These are phyloP conservation scores for Blastocystis sp. DNA, from an alignment of 352 stramenopile genomes.

Conservation along the genomic window DNA sequence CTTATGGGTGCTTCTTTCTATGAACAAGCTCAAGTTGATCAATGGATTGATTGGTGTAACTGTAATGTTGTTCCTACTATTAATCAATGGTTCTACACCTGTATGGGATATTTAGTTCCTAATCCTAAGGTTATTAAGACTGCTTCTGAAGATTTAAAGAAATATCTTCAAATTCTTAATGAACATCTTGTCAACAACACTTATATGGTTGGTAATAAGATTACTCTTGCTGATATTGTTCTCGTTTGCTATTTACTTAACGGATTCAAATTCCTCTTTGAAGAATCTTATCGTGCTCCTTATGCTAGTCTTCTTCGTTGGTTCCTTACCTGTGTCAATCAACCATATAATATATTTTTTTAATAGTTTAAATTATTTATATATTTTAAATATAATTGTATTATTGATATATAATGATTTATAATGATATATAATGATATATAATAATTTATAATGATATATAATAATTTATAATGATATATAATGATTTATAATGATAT, in stretches of 20 bases:
- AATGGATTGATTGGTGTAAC: slow-evolving; percentile 72
- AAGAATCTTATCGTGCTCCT: slow-evolving; percentile 61
- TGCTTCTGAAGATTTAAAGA: slow-evolving; percentile 63
- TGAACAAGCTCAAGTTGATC: slow-evolving; percentile 65
- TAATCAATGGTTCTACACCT: slow-evolving; percentile 62
- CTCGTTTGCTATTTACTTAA: slow-evolving; percentile 65
- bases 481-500: too few relatives aligned
- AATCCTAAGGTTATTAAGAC: slow-evolving; percentile 56
- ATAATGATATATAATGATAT: too few relatives aligned
- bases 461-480: too few relatives aligned
- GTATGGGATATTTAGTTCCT: slow-evolving; percentile 60
- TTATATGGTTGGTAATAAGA: slow-evolving; percentile 68
- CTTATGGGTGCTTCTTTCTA: slow-evolving; percentile 67
- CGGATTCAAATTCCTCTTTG: slow-evolving; percentile 73
- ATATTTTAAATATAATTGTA: too few relatives aligned
- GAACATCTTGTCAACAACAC: slow-evolving; percentile 63
- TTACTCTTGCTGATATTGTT: slow-evolving; percentile 75
- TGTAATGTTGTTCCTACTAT: slow-evolving; percentile 70
- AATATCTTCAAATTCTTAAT: slow-evolving; percentile 61
- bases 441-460: too few relatives aligned
- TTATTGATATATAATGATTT: too few relatives aligned
- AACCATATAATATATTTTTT: too few relatives aligned
- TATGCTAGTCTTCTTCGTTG: slow-evolving; percentile 65
- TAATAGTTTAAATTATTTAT: too few relatives aligned
- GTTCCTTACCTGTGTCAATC: slow-evolving; percentile 74